These are phyloP conservation scores for Pelargonium citronellum DNA, from an alignment of 441 rosid species.

Conservation along the genomic window DNA sequence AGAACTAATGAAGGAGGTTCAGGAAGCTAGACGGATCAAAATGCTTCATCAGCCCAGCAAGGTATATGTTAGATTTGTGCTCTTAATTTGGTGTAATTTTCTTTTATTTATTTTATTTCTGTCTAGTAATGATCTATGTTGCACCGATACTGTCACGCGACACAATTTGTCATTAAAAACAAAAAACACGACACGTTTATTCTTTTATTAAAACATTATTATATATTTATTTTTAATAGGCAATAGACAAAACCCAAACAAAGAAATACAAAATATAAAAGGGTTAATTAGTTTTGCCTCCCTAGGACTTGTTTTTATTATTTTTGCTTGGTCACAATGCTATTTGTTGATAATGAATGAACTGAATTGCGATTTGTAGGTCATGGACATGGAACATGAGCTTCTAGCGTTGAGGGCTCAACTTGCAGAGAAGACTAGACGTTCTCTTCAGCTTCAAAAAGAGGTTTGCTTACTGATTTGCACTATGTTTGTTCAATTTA, in stretches of 20 bases:
- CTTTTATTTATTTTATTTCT: background rate
- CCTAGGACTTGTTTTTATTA: background rate
- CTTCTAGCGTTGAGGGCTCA: slow-evolving; percentile 78
- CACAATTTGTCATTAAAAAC: too few species aligned
- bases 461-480: slow-evolving; percentile 39
- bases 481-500: background rate
- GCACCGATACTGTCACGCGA: too few species aligned
- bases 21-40: slow-evolving; percentile 95
- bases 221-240: too few species aligned
- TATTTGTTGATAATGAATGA: slow-evolving; percentile 15
- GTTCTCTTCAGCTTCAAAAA: slow-evolving; percentile 66
- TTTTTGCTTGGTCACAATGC: background rate
- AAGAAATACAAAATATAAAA: too few species aligned
- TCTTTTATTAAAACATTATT: too few species aligned
- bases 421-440: slow-evolving; percentile 82
- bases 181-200: too few species aligned
- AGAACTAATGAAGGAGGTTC: slow-evolving; percentile 93
- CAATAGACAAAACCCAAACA: too few species aligned
- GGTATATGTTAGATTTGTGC: slow-evolving; percentile 34
- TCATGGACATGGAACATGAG: slow-evolving; percentile 98
- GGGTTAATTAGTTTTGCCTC: too few species aligned
- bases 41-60: slow-evolving; percentile 99
- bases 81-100: slow-evolving; percentile 9
- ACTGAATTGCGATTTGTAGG: slow-evolving; percentile 40
- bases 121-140: background rate